Evolutionary conservation across 1,139 yeast genomes (phyloP).

Genomic region (Diutina pseudorugosa): DNA sequence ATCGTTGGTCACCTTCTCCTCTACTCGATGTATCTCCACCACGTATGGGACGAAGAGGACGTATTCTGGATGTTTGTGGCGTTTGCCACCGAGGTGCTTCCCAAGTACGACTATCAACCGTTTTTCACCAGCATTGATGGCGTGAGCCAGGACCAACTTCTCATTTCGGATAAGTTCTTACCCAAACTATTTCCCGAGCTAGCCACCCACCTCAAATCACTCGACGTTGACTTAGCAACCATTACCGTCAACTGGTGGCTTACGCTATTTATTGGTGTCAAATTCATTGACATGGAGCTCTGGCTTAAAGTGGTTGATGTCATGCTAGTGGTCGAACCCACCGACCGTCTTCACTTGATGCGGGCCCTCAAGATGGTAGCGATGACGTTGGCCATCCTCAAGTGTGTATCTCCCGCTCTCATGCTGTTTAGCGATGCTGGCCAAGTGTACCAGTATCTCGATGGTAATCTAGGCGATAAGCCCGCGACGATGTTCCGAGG

Average conservation of each 20-base stretch:
- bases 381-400: slow-evolving; percentile 28
- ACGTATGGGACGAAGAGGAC: slow-evolving; percentile 29
- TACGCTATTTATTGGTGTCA: slow-evolving; percentile 35
- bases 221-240: slow-evolving; percentile 36
- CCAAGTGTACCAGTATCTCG: slow-evolving; percentile 20
- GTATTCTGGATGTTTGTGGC: slow-evolving; percentile 47
- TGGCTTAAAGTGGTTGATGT: slow-evolving; percentile 44
- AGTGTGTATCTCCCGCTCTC: slow-evolving; percentile 24
- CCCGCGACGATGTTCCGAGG: background rate
- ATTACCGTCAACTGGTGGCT: slow-evolving; percentile 51
- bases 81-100: slow-evolving; percentile 40
- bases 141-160: slow-evolving; percentile 29
- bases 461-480: background rate
- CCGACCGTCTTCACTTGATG: no score
- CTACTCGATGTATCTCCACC: slow-evolving; percentile 16
- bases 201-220: slow-evolving; percentile 19
- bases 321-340: slow-evolving; percentile 19
- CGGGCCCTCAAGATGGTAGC: slow-evolving; percentile 8
- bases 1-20: slow-evolving; percentile 41
- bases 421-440: slow-evolving; percentile 19
- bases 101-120: slow-evolving; percentile 16
- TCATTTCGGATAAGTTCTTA: slow-evolving; percentile 14
- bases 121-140: slow-evolving; percentile 28
- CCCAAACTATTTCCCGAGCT: slow-evolving; percentile 25
- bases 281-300: slow-evolving; percentile 38